Evolutionary conservation across 164 flowering plant species (phyloP).

Genomic region (Magnolia officinalis): DNA sequence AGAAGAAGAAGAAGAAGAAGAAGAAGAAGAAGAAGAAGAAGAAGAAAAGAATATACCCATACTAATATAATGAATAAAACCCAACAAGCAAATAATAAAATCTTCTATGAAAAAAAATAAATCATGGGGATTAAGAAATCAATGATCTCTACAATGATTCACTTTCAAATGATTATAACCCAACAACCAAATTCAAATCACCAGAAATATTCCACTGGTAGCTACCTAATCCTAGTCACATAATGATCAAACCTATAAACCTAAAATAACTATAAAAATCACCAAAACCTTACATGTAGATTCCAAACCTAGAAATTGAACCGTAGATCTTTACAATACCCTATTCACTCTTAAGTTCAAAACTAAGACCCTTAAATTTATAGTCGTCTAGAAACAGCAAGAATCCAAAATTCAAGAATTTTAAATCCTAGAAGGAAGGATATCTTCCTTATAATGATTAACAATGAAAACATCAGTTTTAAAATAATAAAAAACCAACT

Average conservation of each 20-base stretch:
- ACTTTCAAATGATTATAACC: not conserved
- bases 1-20: no score
- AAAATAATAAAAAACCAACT: conserved; percentile 1
- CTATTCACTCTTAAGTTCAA: not conserved
- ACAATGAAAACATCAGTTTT: not conserved
- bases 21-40: no score
- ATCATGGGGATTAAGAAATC: not conserved
- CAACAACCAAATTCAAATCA: not conserved
- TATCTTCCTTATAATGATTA: conserved; percentile 3
- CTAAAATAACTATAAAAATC: not conserved
- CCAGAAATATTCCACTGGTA: not conserved
- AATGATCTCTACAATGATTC: not conserved
- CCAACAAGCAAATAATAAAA: not conserved
- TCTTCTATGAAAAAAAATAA: not conserved
- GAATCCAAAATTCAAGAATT: not conserved
- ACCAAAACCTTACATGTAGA: conserved; percentile 7
- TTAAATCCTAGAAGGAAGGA: conserved; percentile 9
- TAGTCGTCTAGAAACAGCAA: not conserved
- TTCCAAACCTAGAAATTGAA: conserved; percentile 2
- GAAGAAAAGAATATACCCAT: no score
- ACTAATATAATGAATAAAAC: not conserved
- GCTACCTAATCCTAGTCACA: not conserved
- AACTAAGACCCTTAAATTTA: not conserved
- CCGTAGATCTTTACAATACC: not conserved
- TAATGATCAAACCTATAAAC: not conserved